Evolutionary conservation across 2,329 filamentous ascomycete species (phyloP).

Genomic region (Colletotrichum spinosum): DNA sequence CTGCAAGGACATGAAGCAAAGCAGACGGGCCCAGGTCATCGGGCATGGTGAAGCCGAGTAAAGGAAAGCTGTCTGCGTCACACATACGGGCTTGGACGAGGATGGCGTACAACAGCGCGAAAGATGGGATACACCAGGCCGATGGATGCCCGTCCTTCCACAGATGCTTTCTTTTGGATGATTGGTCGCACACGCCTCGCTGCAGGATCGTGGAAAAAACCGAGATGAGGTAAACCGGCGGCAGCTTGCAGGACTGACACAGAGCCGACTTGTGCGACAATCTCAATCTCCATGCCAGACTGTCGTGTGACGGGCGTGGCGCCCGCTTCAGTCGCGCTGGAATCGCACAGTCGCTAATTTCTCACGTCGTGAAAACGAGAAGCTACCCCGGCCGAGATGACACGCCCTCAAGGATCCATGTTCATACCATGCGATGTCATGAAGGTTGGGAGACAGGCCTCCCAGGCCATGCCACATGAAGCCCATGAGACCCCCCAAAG

Average conservation of each 20-base stretch:
- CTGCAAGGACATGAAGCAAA: slow-evolving; percentile 2
- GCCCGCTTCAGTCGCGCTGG: slow-evolving; percentile 2
- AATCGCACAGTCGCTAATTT: not conserved
- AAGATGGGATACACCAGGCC: not conserved
- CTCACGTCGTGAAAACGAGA: not conserved
- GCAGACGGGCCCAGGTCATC: not conserved
- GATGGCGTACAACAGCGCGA: not conserved
- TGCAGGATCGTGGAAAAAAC: slow-evolving; percentile 39
- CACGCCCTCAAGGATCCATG: too few species aligned
- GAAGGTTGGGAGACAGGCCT: too few species aligned
- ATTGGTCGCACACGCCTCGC: slow-evolving; percentile 34
- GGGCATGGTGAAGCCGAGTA: slow-evolving; percentile 13
- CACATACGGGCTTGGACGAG: slow-evolving; percentile 14
- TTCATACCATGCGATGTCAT: too few species aligned
- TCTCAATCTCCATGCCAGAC: slow-evolving; percentile 19
- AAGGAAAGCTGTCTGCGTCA: slow-evolving; percentile 15
- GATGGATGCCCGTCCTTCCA: not conserved
- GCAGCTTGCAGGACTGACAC: slow-evolving; percentile 28
- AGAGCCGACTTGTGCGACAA: slow-evolving; percentile 15
- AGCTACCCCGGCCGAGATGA: too few species aligned
- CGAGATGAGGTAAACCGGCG: slow-evolving; percentile 36
- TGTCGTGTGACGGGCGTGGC: slow-evolving; percentile 19
- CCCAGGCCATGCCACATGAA: too few species aligned
- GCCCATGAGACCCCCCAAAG: too few species aligned
- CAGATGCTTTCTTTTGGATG: slow-evolving; percentile 8